Evolutionary conservation across 192 early-diverging fungal genomes (phyloP), one percentile per base, ranked within the genome.

Genomic region (Coemansia sp.): DNA sequence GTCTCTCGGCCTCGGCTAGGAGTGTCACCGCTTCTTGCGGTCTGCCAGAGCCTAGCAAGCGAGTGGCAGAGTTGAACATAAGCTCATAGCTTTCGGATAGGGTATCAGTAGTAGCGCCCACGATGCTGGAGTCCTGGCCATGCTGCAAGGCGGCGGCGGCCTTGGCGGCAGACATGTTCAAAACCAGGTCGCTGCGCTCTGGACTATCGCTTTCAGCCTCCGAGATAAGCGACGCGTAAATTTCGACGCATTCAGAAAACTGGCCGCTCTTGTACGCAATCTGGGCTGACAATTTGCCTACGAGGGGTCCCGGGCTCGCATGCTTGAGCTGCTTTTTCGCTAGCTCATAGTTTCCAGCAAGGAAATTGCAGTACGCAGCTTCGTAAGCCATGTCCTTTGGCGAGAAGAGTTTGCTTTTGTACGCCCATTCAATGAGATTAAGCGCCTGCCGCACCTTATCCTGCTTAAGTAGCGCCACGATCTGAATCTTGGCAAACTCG

Each of bases 241-340:
- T 58, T 8, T 57, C 48, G 20, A 69, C 37, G 57, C 78, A 81
- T 37, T 75, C 67, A 14, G 53, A 42, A 64, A 71, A 82, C 23
- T 70, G 48, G 34, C 65, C 65, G 42, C 65, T 48, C 37, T 77
- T 82, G 75, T 77, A 82, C 25, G 75, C 75, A 68, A 82, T 70
- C 62, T 82, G 79, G 11, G 79, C 79, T 13, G 61, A 28, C 65
- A 82, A 50, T 18, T 61, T 56, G 52, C 67, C 64, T 4, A 39
- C 56, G 4, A 52, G 45, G 5, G 43, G 53, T 6, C 75, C 64
- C 14, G 62, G 34, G 35, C 41, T 60, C 16, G 37, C 68, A 6
- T 66, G 42, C 35, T 52, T 52, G n/a, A 82, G 65, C 13, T 45
- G 31, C 0, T 21, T 37, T 25, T 53, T 43, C 26, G 79, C 71